Evolutionary conservation across 2,329 filamentous ascomycete species (phyloP), one percentile per base, ranked within the genome.

Genomic region (Aspergillus sp.): DNA sequence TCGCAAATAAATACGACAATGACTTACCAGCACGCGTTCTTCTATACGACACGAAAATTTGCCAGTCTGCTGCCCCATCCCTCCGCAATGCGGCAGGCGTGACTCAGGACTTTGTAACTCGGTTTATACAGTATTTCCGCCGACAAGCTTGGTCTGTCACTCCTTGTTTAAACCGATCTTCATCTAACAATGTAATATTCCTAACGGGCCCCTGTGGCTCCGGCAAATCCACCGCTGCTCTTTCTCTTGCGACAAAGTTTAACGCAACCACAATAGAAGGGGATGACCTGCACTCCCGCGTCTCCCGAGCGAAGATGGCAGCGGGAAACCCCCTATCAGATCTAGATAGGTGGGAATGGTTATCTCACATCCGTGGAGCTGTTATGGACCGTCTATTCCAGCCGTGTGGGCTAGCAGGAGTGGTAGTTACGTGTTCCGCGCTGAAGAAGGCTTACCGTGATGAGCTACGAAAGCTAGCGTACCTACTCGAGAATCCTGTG

Each of bases 361-460:
- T 83, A 4, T 60, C 65, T 11, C 54, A 70, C 63, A 65, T 64
- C 39, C 61, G 64, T 2, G 56, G 62, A 17, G 58, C 69, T 11
- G 41, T 64, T 8, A 62, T 65, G 61, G 59, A 64, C 19, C 58
- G 61, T 12, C 17, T 53, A 13, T 55, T 67, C 3, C 61, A 61
- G 17, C 49, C 54, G 3, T 54, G 57, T 2, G 45, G 57, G 5
- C 34, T 54, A 1, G 52, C 57, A 1, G 61, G 77, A 20, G 77
- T 82, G 2, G 77, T 81, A n/a, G 75, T 83, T 5, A 83, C 81
- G 19, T 83, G 81, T 73, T 81, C 78, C 47, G 81, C 81, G 1
- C 70, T 83, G 39, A 81, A 82, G 65, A 78, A 77, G 51, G 80
- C 80, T 63, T 83, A 83, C 69, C 78, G 81, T 37, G 81, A 83